A percentile compares a stretch with the other conserved stretches of the same genome.
Conservation (phyloP, 2,329 filamentous ascomycete species). For the Lachnellula cervina region DNA sequence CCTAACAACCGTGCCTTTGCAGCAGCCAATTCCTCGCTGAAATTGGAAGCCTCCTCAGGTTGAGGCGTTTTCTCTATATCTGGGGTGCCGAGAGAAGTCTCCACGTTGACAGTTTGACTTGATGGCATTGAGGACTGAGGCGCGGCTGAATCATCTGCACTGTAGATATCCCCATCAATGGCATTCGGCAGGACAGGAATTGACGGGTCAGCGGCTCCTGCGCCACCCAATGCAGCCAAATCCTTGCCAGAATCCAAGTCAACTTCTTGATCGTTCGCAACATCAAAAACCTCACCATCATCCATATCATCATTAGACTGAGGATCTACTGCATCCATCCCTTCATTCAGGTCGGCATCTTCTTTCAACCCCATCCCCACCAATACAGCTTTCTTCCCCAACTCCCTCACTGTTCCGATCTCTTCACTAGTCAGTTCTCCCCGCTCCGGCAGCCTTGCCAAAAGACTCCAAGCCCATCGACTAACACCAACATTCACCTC, state of each 20-base stretch:
- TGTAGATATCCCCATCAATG: too few species aligned
- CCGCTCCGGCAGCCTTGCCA: slow-evolving; percentile 68
- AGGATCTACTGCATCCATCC: slow-evolving; percentile 43
- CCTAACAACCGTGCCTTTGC: slow-evolving; percentile 40
- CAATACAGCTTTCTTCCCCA: slow-evolving; percentile 71
- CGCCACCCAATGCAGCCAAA: neutral
- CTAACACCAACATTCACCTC: slow-evolving; percentile 63
- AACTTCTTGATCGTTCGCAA: slow-evolving; percentile 17
- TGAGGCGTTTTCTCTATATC: neutral
- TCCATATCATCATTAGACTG: slow-evolving; percentile 35
- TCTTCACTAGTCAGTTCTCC: slow-evolving; percentile 73
- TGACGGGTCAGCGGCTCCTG: neutral
- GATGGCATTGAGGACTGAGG: neutral
- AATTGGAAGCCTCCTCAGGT: neutral
- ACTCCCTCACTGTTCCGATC: slow-evolving; percentile 68
- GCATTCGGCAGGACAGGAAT: neutral
- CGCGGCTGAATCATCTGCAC: neutral
- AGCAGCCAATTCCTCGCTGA: slow-evolving; percentile 22
- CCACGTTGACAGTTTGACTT: neutral
- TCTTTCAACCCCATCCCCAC: slow-evolving; percentile 33
- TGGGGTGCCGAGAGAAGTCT: neutral
- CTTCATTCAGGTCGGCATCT: slow-evolving; percentile 35
- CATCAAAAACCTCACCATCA: slow-evolving; percentile 14
- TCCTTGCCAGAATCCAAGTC: slow-evolving; percentile 2
- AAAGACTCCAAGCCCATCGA: slow-evolving; percentile 78